phyloP scores from a whole-genome alignment of 306 rosid genomes.

The Astragalus glycyphyllos region DNA sequence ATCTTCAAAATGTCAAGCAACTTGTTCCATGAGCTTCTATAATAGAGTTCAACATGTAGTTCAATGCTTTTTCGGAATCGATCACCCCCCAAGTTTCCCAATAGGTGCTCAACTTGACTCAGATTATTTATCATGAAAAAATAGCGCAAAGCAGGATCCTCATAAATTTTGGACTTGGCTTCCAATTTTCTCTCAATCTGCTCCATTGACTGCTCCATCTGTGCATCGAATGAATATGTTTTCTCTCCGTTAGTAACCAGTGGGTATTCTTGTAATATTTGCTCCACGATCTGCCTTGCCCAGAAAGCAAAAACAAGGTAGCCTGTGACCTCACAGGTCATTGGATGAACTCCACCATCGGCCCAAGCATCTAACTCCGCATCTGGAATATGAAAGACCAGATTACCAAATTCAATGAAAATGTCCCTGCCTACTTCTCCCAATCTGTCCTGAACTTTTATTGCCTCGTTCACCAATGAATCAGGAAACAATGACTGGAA shows the following conservation, averaged over 20 bases:
- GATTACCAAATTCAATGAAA: conserved; percentile 50
- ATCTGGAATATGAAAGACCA: conserved; percentile 38
- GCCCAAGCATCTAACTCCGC: conserved; percentile 18
- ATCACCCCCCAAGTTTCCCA: conserved; percentile 1
- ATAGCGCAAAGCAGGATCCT: conserved; percentile 55
- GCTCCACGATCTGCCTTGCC: not conserved
- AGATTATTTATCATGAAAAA: conserved; percentile 7
- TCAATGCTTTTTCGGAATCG: not conserved
- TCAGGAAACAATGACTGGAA: conserved; percentile 60
- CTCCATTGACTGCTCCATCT: conserved; percentile 67
- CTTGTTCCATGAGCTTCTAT: not conserved
- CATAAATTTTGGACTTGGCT: conserved; percentile 65
- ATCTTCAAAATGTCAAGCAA: not conserved
- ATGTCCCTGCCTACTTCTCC: conserved; percentile 1
- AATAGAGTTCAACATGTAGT: not conserved
- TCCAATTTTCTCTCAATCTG: conserved; percentile 67
- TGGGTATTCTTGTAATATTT: not conserved
- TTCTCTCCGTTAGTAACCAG: conserved; percentile 43
- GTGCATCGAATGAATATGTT: conserved; percentile 51
- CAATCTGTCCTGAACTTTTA: not conserved
- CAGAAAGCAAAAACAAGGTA: not conserved
- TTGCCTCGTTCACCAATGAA: conserved; percentile 26
- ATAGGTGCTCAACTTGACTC: not conserved
- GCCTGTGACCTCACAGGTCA: not conserved
- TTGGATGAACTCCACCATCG: conserved; percentile 17